These are phyloP conservation scores for Amorphotheca resinae DNA, from an alignment of 495 filamentous ascomycete genomes.

Conservation along the genomic window DNA sequence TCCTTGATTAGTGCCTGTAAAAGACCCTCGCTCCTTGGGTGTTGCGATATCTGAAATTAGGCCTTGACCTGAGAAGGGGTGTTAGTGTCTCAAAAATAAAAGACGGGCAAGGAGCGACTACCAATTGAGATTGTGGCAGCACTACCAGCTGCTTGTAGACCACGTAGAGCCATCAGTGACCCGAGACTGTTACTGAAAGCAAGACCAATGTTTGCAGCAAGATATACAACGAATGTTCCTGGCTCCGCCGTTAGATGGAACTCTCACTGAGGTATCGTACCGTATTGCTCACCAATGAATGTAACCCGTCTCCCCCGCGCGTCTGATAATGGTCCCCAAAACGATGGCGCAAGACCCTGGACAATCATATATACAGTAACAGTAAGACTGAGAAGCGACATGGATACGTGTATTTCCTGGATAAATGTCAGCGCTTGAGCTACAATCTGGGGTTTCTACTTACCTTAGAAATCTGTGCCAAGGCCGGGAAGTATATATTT, in stretches of 20 bases:
- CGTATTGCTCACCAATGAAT: constrained; percentile 29
- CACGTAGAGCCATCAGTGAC: constrained; percentile 43
- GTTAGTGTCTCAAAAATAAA: too few relatives aligned
- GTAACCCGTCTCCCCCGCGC: constrained; percentile 42
- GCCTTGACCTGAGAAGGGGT: constrained; percentile 23
- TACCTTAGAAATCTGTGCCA: constrained; percentile 9
- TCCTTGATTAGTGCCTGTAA: constrained; percentile 41
- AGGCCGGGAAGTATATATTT: constrained; percentile 34
- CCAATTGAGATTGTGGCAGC: constrained; percentile 41
- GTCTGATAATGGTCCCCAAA: constrained; percentile 45
- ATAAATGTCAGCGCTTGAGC: constrained; percentile 13
- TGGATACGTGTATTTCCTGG: constrained; percentile 18
- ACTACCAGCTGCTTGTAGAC: constrained; percentile 48
- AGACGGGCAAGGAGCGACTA: not conserved
- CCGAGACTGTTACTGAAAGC: constrained; percentile 44
- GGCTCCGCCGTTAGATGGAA: not conserved
- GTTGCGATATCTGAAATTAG: constrained; percentile 46
- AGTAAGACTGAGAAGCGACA: constrained; percentile 25
- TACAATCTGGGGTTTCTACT: not conserved
- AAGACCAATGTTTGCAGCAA: constrained; percentile 47
- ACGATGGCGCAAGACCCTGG: constrained; percentile 13
- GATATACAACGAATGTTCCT: constrained; percentile 42
- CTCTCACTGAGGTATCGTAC: too few relatives aligned
- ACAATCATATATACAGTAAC: constrained; percentile 28
- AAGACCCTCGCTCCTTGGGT: constrained; percentile 36